phyloP scores from a whole-genome alignment of 2,329 filamentous ascomycete genomes.

The Aureobasidium namibiae region DNA sequence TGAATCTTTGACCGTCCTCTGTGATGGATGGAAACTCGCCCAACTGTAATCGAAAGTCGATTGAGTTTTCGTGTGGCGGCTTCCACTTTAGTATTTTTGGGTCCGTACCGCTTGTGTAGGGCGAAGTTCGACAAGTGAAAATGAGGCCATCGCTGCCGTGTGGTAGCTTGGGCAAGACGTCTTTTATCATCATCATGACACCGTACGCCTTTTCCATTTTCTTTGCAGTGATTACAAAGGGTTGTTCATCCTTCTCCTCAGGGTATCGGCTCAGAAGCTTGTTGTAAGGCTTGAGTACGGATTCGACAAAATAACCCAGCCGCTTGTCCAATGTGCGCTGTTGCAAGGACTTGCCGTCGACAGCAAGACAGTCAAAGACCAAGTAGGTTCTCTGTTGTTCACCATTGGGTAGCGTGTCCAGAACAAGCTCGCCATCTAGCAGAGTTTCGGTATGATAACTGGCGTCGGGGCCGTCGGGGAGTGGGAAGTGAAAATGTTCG shows the following conservation, averaged over 20 bases:
- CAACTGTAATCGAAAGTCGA: slow-evolving; percentile 80
- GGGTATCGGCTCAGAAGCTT: slow-evolving; percentile 49
- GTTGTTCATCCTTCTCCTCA: slow-evolving; percentile 59
- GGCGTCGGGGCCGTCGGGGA: slow-evolving; percentile 48
- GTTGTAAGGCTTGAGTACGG: slow-evolving; percentile 64
- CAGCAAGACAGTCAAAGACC: slow-evolving; percentile 84
- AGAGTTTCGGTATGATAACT: slow-evolving; percentile 73
- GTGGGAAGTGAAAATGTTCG: slow-evolving; percentile 69
- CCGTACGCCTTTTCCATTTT: slow-evolving; percentile 82
- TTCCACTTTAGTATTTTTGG: slow-evolving; percentile 97
- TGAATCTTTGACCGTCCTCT: slow-evolving; percentile 54
- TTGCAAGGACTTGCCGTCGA: slow-evolving; percentile 70
- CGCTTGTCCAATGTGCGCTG: slow-evolving; percentile 79
- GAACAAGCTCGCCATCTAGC: slow-evolving; percentile 87
- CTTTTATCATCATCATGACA: slow-evolving; percentile 83
- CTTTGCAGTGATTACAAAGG: slow-evolving; percentile 81
- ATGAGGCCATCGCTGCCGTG: slow-evolving; percentile 97
- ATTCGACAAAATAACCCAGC: slow-evolving; percentile 74
- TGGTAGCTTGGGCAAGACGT: slow-evolving; percentile 71
- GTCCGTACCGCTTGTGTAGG: slow-evolving; percentile 87
- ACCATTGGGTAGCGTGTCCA: slow-evolving; percentile 66
- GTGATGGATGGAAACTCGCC: slow-evolving; percentile 59
- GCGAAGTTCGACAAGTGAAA: slow-evolving; percentile 85
- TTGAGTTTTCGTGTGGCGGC: slow-evolving; percentile 85
- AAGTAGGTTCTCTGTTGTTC: slow-evolving; percentile 68